A percentile compares a stretch with the other conserved stretches of the same genome.
Conservation (phyloP, 2,329 filamentous ascomycete genomes). For the Dryadomyces sulphureus region DNA sequence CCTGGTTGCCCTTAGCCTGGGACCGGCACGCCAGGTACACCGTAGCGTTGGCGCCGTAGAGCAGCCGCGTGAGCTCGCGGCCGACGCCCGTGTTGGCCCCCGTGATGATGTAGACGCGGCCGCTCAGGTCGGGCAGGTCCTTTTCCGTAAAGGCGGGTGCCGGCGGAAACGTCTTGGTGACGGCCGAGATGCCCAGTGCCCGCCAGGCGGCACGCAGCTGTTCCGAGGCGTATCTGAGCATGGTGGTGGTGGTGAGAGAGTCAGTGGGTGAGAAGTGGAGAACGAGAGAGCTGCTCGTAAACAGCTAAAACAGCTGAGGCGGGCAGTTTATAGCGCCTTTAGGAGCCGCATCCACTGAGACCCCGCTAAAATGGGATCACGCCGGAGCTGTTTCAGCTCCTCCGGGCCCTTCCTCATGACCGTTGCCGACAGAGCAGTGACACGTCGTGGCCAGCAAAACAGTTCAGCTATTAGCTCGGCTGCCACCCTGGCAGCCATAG, state of each 20-base stretch:
- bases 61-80: slow-evolving; percentile 29
- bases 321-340: background rate
- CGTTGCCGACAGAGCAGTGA: too few relatives aligned
- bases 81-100: slow-evolving; percentile 23
- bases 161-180: background rate
- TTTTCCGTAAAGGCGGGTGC: background rate
- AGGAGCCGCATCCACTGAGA: background rate
- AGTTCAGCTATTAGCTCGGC: too few relatives aligned
- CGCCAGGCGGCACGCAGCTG: background rate
- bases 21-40: slow-evolving; percentile 35
- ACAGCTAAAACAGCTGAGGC: background rate
- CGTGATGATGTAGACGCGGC: slow-evolving; percentile 27
- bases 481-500: too few relatives aligned
- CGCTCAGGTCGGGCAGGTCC: background rate
- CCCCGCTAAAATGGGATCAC: background rate
- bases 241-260: background rate
- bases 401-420: too few relatives aligned
- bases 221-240: background rate
- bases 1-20: slow-evolving; percentile 20
- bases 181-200: background rate
- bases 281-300: background rate
- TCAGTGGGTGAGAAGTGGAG: background rate
- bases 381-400: too few relatives aligned
- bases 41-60: slow-evolving; percentile 33
- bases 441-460: too few relatives aligned